Percentiles rank a stretch among this genome's conserved stretches.
Evolutionary conservation across 441 rosid species (phyloP).

Genomic region (Croton laevigatus): DNA sequence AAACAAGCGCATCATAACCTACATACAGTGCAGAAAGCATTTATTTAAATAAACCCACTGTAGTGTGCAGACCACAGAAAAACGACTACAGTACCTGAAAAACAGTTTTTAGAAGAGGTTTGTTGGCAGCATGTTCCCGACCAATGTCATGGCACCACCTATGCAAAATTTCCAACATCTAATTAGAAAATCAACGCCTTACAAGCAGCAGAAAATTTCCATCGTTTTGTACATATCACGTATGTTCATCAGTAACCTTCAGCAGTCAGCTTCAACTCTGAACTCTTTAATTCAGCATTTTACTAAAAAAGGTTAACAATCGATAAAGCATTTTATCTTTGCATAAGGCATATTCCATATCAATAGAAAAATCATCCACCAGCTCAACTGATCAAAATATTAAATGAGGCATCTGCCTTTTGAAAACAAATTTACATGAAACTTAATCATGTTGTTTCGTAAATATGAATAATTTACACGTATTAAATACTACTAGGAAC

Average conservation of each 20-base stretch:
- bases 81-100: slow-evolving; percentile 54
- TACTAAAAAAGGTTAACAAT: neutral
- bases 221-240: neutral
- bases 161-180: slow-evolving; percentile 19
- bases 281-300: neutral
- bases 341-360: neutral
- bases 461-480: neutral
- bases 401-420: neutral
- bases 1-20: slow-evolving; percentile 94
- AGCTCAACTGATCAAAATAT: neutral
- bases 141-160: slow-evolving; percentile 99
- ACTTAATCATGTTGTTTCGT: neutral
- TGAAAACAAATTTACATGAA: neutral
- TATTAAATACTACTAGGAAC: neutral
- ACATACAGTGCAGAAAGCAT: slow-evolving; percentile 18
- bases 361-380: neutral
- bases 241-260: neutral
- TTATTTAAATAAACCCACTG: slow-evolving; percentile 14
- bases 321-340: neutral
- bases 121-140: slow-evolving; percentile 92
- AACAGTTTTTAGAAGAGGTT: slow-evolving; percentile 85
- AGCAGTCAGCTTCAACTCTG: slow-evolving; percentile 7
- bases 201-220: neutral
- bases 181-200: slow-evolving; percentile 14
- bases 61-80: slow-evolving; percentile 8